phyloP scores from a whole-genome alignment of 2,329 filamentous ascomycete genomes.

The Hymenoscyphus infarciens region DNA sequence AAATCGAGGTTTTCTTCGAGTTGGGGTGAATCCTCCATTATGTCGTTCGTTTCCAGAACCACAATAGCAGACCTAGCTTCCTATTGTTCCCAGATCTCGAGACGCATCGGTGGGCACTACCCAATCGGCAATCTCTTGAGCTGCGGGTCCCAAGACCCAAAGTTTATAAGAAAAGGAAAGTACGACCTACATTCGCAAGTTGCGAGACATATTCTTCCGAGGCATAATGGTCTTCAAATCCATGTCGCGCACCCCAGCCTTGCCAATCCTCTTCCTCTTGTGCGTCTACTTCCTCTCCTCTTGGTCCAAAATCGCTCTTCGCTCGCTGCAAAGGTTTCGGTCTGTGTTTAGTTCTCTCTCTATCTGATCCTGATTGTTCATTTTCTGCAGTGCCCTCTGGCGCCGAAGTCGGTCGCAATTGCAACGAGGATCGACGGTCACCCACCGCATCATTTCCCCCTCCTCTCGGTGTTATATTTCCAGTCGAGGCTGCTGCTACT shows the following conservation, averaged over 20 bases:
- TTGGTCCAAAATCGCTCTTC: conserved; percentile 50
- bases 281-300: conserved; percentile 36
- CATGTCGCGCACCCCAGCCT: conserved; percentile 52
- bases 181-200: conserved; percentile 55
- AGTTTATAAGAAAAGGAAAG: conserved; percentile 24
- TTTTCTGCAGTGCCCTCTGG: conserved; percentile 26
- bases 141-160: not conserved
- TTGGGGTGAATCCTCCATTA: conserved; percentile 1
- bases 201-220: conserved; percentile 67
- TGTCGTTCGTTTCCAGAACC: not conserved
- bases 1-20: conserved; percentile 4
- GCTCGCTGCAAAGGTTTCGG: conserved; percentile 38
- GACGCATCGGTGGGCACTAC: not conserved
- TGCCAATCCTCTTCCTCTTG: conserved; percentile 28
- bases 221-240: conserved; percentile 70
- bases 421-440: conserved; percentile 12
- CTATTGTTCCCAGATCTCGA: not conserved
- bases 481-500: conserved; percentile 10
- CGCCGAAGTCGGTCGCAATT: conserved; percentile 25
- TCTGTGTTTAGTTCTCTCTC: conserved; percentile 25
- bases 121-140: not conserved
- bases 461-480: conserved; percentile 1
- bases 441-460: conserved; percentile 11
- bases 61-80: not conserved
- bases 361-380: conserved; percentile 31